phyloP scores from a whole-genome alignment of 345 rosid genomes.

The Aquilaria sinensis region DNA sequence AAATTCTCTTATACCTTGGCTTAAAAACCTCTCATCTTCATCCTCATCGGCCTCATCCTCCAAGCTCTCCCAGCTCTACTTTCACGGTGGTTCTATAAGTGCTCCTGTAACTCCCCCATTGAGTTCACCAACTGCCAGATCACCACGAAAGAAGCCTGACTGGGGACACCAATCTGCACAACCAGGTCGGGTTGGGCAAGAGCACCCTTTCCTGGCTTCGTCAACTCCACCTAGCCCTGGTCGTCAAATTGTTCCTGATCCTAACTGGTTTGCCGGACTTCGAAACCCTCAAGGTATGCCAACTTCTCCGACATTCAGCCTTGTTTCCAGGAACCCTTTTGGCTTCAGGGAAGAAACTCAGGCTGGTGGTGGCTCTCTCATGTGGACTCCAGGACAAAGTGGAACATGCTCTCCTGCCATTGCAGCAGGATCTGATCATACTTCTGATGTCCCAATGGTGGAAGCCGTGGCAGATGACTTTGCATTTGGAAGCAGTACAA shows the following conservation, averaged over 20 bases:
- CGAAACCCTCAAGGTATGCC: slow-evolving; percentile 68
- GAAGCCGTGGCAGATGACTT: slow-evolving; percentile 73
- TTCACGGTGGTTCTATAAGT: slow-evolving; percentile 85
- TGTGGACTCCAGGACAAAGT: slow-evolving; percentile 97
- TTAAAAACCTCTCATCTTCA: slow-evolving; percentile 81
- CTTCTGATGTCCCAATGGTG: slow-evolving; percentile 77
- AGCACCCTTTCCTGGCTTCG: slow-evolving; percentile 48
- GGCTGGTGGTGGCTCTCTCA: slow-evolving; percentile 64
- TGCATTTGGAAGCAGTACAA: slow-evolving; percentile 68
- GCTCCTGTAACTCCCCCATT: slow-evolving; percentile 99
- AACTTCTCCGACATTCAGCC: slow-evolving; percentile 89
- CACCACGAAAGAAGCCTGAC: slow-evolving; percentile 55
- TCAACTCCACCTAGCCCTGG: slow-evolving; percentile 98
- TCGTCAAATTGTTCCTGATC: slow-evolving; percentile 64
- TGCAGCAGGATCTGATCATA: slow-evolving; percentile 66
- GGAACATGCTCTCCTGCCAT: slow-evolving; percentile 94
- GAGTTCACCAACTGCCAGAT: slow-evolving; percentile 89
- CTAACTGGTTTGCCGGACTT: slow-evolving; percentile 82
- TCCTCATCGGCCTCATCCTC: slow-evolving; percentile 85
- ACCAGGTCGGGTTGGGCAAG: slow-evolving; percentile 44
- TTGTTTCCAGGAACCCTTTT: slow-evolving; percentile 71
- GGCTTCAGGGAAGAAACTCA: slow-evolving; percentile 59
- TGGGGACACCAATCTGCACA: slow-evolving; percentile 60
- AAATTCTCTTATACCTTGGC: slow-evolving; percentile 89
- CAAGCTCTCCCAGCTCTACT: slow-evolving; percentile 59